phyloP scores from a whole-genome alignment of 2,329 filamentous ascomycete species.

The Moelleriella libera region DNA sequence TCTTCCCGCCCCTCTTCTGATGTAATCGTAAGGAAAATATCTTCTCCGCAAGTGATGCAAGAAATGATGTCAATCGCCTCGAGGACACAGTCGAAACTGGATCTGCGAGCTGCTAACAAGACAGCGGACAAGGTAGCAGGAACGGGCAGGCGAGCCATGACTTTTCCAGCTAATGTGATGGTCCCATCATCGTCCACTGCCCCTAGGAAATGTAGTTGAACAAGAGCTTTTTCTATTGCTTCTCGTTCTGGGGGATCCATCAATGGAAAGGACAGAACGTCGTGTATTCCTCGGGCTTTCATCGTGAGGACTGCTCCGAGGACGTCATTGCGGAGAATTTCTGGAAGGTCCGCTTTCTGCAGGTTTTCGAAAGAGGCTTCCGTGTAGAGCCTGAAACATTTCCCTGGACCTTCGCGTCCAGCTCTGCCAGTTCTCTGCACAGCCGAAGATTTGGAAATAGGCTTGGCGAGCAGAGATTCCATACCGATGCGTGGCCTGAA shows the following conservation, averaged over 20 bases:
- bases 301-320: slow-evolving; percentile 78
- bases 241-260: slow-evolving; percentile 70
- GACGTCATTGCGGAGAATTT: slow-evolving; percentile 84
- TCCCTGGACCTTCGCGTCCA: slow-evolving; percentile 79
- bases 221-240: slow-evolving; percentile 65
- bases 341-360: slow-evolving; percentile 63
- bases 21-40: slow-evolving; percentile 46
- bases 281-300: slow-evolving; percentile 77
- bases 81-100: slow-evolving; percentile 57
- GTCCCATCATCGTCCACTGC: slow-evolving; percentile 58
- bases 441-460: slow-evolving; percentile 85
- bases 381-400: slow-evolving; percentile 83
- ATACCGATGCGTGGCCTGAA: slow-evolving; percentile 75
- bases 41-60: slow-evolving; percentile 47
- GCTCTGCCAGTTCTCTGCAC: slow-evolving; percentile 86
- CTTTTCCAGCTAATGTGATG: slow-evolving; percentile 60
- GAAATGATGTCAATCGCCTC: slow-evolving; percentile 77
- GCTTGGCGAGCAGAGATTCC: slow-evolving; percentile 79
- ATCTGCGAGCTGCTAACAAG: slow-evolving; percentile 61
- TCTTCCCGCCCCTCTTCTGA: slow-evolving; percentile 42
- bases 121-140: slow-evolving; percentile 71
- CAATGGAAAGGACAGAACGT: slow-evolving; percentile 71
- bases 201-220: slow-evolving; percentile 66
- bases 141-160: slow-evolving; percentile 73
- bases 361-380: slow-evolving; percentile 58